phyloP scores from a whole-genome alignment of 2,329 filamentous ascomycete species.

The Eutypa lata region DNA sequence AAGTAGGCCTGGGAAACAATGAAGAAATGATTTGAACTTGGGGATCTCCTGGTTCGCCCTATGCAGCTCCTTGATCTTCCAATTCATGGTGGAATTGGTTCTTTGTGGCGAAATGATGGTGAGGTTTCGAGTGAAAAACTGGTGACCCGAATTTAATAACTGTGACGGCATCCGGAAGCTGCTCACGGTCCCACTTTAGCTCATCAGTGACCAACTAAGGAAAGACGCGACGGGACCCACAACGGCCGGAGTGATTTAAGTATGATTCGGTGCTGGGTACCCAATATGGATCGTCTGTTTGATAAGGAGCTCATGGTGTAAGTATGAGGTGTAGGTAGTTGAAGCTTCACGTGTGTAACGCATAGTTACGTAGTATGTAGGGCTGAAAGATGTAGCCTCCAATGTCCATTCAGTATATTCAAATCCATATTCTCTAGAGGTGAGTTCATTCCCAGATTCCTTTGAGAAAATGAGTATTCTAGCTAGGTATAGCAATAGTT shows the following conservation, averaged over 20 bases:
- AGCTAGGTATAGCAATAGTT: too few species aligned
- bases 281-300: too few species aligned
- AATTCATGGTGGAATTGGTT: neutral
- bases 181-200: neutral
- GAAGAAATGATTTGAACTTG: neutral
- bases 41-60: neutral
- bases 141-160: neutral
- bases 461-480: too few species aligned
- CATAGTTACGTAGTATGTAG: too few species aligned
- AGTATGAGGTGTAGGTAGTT: too few species aligned
- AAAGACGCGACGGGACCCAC: neutral
- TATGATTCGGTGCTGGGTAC: neutral
- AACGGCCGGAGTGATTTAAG: too few species aligned
- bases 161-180: neutral
- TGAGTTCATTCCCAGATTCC: too few species aligned
- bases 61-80: neutral
- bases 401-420: too few species aligned
- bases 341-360: too few species aligned
- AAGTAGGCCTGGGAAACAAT: neutral
- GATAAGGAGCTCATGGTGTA: too few species aligned
- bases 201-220: neutral
- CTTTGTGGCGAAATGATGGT: neutral
- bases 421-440: too few species aligned
- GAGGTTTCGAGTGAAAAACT: neutral
- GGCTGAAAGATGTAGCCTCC: too few species aligned